These are phyloP conservation scores for Fomitopsis palustris DNA, from an alignment of 1,284 basidiomycete species.

Conservation along the genomic window DNA sequence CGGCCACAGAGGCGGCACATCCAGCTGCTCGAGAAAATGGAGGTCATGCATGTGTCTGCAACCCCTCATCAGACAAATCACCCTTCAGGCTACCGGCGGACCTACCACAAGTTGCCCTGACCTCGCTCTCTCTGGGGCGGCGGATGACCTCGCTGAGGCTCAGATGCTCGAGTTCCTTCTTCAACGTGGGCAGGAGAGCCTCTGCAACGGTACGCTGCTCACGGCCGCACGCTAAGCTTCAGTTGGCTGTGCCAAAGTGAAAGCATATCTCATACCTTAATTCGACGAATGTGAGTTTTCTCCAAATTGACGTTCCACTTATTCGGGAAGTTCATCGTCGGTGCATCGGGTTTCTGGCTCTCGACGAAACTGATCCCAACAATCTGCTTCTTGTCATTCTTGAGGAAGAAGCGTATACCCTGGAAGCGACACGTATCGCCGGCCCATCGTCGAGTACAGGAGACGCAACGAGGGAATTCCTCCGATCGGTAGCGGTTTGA, in stretches of 20 bases:
- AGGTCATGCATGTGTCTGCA: constrained; percentile 88
- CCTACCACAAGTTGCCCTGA: constrained; percentile 82
- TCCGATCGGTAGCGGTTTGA: constrained; percentile 69
- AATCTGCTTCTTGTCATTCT: constrained; percentile 52
- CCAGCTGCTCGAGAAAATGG: constrained; percentile 86
- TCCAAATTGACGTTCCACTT: constrained; percentile 61
- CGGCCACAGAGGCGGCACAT: constrained; percentile 89
- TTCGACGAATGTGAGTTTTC: constrained; percentile 44
- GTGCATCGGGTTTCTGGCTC: constrained; percentile 51
- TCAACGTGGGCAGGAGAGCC: constrained; percentile 66
- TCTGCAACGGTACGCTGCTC: constrained; percentile 62
- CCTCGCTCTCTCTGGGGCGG: constrained; percentile 72
- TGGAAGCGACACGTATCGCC: constrained; percentile 82
- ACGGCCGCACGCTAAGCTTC: background rate
- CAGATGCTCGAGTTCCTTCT: constrained; percentile 68
- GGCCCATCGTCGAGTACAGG: constrained; percentile 78
- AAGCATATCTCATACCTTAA: constrained; percentile 46
- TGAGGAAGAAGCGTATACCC: constrained; percentile 69
- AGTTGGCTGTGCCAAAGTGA: background rate
- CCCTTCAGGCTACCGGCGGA: constrained; percentile 12
- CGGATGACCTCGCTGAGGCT: constrained; percentile 59
- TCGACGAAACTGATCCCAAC: constrained; percentile 67
- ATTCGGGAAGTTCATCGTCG: constrained; percentile 61
- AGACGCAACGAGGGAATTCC: constrained; percentile 71
- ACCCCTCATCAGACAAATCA: background rate